Base-by-base conservation (phyloP, 2,329 filamentous ascomycete species). In the Rhexocercosporidium sp. region DNA sequence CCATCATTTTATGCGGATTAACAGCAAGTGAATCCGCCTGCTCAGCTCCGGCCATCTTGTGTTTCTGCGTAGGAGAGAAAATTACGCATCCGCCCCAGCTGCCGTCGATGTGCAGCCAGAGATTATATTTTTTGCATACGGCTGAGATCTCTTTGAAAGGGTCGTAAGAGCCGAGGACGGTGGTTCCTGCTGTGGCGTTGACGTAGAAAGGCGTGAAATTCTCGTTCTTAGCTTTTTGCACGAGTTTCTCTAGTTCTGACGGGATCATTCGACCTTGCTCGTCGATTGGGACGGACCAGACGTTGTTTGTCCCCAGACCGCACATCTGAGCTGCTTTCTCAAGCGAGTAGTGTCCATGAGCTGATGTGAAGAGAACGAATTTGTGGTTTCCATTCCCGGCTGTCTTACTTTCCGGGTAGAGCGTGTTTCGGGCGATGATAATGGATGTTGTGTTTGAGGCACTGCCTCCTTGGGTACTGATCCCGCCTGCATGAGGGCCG, bases 1-100 rank as follows among this genome's bases (percentile, higher is more conserved):
- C 93, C 77, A 98, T 86, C 96, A 98, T 98, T 82, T 98, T 98
- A 82, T 99, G 96, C 66, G 96, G 94, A 79, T 97, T 98, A 64
- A 97, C 87, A 1, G 94, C 93, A 46, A 98, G 83, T 16, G 89
- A 93, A 79, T 97, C 86, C 11, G 94, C 96, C 47, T 90, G 84
- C 53, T 94, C 85, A 1, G 86, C 83, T 16, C 95, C 95, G 0
- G 82, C 78, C 11, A 98, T 81, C 76, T 93, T 92, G 63, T 81
- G 75, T 54, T 81, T 82, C 51, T 92, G 90, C 66, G 81, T 81
- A n/a, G 83, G 74, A 0, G 89, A 92, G 80, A 98, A 97, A 71
- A 92, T 85, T 67, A 92, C 93, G 0, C 90, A 86, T 0, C 94
- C 95, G 71, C 96, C 96, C 95, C 94, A 98, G 59, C 89, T 92